A percentile compares a stretch with the other conserved stretches of the same genome.
phyloP scores from a whole-genome alignment of 169 alveolate genomes.

The Cryptosporidium xiaoi region DNA sequence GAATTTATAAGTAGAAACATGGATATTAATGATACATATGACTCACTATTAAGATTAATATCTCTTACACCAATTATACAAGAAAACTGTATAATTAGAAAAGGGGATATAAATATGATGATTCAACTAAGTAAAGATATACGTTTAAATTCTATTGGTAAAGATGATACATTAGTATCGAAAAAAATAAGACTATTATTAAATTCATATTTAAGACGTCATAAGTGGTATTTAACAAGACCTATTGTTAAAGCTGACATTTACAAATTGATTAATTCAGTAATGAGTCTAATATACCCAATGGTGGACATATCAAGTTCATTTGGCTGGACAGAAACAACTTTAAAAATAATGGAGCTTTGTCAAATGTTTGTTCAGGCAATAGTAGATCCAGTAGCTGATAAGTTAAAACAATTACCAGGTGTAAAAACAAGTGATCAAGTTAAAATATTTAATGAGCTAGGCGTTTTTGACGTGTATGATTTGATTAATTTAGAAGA shows the following conservation, averaged over 20 bases:
- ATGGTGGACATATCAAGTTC: constrained; percentile 97
- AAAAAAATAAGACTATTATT: constrained; percentile 24
- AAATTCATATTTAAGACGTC: constrained; percentile 35
- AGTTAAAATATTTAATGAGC: constrained; percentile 52
- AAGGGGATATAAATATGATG: constrained; percentile 15
- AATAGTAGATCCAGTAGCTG: constrained; percentile 88
- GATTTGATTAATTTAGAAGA: constrained; percentile 97
- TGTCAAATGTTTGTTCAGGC: constrained; percentile 98
- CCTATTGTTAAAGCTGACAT: constrained; percentile 38
- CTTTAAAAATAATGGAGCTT: constrained; percentile 95
- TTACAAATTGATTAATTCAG: constrained; percentile 80
- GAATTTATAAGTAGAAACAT: constrained; percentile 41
- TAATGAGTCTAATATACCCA: constrained; percentile 92
- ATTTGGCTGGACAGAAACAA: constrained; percentile 94
- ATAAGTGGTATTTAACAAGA: constrained; percentile 1
- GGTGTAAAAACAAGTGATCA: constrained; percentile 4
- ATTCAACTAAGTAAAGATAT: constrained; percentile 5
- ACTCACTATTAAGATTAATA: constrained; percentile 12
- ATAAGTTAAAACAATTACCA: constrained; percentile 81
- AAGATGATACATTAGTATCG: neutral
- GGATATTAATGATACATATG: constrained; percentile 19
- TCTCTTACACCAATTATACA: constrained; percentile 26
- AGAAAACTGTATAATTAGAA: constrained; percentile 44
- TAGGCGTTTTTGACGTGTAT: constrained; percentile 89
- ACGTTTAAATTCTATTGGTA: neutral